phyloP scores from a whole-genome alignment of 768 basidiomycete genomes.

The Lentinula guzmanii region DNA sequence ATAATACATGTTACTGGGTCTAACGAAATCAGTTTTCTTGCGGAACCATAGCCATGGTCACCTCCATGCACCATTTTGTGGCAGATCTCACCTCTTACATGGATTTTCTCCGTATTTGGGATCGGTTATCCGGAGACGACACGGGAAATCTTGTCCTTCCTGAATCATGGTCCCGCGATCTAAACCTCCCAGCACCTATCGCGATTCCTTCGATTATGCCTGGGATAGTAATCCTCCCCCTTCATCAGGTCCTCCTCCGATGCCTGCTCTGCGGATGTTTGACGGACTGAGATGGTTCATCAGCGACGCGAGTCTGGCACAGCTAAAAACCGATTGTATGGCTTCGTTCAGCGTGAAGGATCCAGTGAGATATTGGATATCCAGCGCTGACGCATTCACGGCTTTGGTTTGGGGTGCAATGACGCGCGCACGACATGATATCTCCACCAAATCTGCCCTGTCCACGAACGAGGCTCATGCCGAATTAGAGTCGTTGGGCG shows the following conservation, averaged over 20 bases:
- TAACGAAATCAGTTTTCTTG: constrained; percentile 3
- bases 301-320: background rate
- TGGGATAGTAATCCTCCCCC: background rate
- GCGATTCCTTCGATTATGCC: background rate
- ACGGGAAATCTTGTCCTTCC: background rate
- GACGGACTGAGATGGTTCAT: constrained; percentile 5
- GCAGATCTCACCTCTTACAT: constrained; percentile 4
- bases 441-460: background rate
- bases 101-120: constrained; percentile 1
- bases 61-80: background rate
- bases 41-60: background rate
- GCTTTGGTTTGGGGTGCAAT: constrained; percentile 7
- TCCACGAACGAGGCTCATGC: background rate
- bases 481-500: background rate
- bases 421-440: constrained; percentile 2
- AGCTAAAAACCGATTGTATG: background rate
- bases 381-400: constrained; percentile 4
- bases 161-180: background rate
- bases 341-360: background rate
- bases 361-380: background rate
- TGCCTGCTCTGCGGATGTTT: background rate
- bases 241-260: background rate
- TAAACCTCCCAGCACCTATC: background rate
- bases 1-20: background rate
- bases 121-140: background rate